phyloP scores from a whole-genome alignment of 108 stramenopile genomes.

The Cyclostephanos invisitatus region DNA sequence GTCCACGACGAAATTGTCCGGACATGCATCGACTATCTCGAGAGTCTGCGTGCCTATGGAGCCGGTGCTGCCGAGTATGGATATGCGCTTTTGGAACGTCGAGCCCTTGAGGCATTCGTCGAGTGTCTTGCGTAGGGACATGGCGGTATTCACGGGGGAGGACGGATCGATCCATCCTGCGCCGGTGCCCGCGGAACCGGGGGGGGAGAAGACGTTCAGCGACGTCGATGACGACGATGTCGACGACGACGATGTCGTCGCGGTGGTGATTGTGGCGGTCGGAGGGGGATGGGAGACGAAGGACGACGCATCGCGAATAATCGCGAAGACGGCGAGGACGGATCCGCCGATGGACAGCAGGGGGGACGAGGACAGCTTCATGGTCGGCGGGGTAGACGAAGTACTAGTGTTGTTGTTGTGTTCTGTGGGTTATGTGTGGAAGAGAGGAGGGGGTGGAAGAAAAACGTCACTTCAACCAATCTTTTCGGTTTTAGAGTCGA shows the following conservation, averaged over 20 bases:
- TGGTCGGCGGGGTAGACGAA: background rate
- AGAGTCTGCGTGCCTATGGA: constrained; percentile 97
- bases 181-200: constrained; percentile 74
- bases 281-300: background rate
- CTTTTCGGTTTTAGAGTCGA: no score
- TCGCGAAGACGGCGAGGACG: background rate
- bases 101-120: constrained; percentile 74
- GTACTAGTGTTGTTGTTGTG: no score
- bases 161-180: constrained; percentile 80
- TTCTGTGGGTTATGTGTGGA: no score
- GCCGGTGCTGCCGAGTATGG: constrained; percentile 90
- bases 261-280: background rate
- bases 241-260: background rate
- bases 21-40: constrained; percentile 93
- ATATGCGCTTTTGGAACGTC: constrained; percentile 81
- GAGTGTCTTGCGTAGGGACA: constrained; percentile 70
- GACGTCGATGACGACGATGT: no score
- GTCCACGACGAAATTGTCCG: constrained; percentile 92
- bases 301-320: background rate
- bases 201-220: constrained; percentile 27
- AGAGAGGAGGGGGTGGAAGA: no score
- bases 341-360: background rate
- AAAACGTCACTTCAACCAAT: no score
- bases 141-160: constrained; percentile 77
- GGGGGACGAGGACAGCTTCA: background rate